A percentile compares a stretch with the other conserved stretches of the same genome.
Conservation (phyloP, 805 yeast species). For the Teunomyces atbi region DNA sequence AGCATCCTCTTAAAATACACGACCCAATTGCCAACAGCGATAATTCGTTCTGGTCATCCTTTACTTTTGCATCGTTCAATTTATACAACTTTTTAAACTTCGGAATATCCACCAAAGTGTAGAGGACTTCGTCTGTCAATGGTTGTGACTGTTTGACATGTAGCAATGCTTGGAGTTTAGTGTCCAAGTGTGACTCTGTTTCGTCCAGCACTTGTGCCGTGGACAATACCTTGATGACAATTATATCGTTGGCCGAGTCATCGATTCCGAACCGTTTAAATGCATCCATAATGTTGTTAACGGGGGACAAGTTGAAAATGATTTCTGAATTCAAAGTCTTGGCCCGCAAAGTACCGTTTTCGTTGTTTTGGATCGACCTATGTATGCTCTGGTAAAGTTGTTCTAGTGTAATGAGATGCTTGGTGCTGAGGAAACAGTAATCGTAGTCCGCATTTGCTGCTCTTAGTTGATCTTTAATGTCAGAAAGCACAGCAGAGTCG, state of each 20-base stretch:
- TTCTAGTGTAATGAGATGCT: conserved; percentile 55
- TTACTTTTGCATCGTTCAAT: conserved; percentile 28
- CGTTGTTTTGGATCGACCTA: conserved; percentile 54
- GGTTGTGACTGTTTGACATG: not conserved
- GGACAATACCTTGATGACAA: conserved; percentile 51
- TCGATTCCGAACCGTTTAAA: conserved; percentile 69
- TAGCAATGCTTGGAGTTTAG: not conserved
- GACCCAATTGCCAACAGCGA: conserved; percentile 47
- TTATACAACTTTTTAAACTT: conserved; percentile 38
- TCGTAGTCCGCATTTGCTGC: conserved; percentile 49
- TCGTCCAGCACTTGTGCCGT: conserved; percentile 22
- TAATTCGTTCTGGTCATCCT: conserved; percentile 20
- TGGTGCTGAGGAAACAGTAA: conserved; percentile 64
- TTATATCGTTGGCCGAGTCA: conserved; percentile 41
- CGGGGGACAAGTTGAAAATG: conserved; percentile 65
- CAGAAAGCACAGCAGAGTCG: conserved; percentile 29
- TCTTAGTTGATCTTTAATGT: conserved; percentile 45
- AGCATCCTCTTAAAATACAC: conserved; percentile 48
- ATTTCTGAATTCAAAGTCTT: conserved; percentile 70
- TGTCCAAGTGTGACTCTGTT: not conserved
- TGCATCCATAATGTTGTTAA: conserved; percentile 70
- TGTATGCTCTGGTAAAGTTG: conserved; percentile 62
- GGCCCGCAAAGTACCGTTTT: conserved; percentile 53
- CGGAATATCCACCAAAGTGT: conserved; percentile 18
- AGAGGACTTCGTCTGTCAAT: conserved; percentile 1